Base-by-base conservation (phyloP, 2,329 filamentous ascomycete species). In the Colletotrichum acutatum region DNA sequence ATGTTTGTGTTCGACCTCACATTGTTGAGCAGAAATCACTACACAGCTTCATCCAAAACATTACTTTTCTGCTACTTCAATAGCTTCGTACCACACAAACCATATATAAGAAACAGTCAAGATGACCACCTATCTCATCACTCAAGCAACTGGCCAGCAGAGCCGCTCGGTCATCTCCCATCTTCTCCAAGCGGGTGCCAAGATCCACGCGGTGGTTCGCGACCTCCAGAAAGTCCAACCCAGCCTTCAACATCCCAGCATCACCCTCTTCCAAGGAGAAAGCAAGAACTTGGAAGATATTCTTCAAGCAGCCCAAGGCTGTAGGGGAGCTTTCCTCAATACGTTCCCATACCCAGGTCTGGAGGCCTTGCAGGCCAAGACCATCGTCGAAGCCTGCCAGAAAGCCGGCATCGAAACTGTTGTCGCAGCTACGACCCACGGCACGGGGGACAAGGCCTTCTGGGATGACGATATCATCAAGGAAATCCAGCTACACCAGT, bases 191-290 rank as follows among this genome's bases (percentile, higher is more conserved):
- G 77, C 81, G 0, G 81, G 81, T 12, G 78, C 76, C 53, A 81
- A 79, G 24, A 70, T 84, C 62, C 82, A 84, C 42, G 82, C 80
- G 0, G 66, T 84, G 4, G 82, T 83, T 0, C 82, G 82, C 58
- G 75, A 84, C 57, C 78, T 77, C 6, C 60, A 79, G n/a, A 82
- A 80, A 28, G 61, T 79, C 4, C 79, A 80, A 0, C 7, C 70
- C 1, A 46, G 77, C 65, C 74, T 83, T 16, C 64, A 78, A 3
- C 26, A 74, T 8, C 75, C 77, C 0, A 74, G 74, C 5, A 76
- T 83, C 49, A 82, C 78, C 0, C 9, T 84, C 24, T 83, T 84
- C 72, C 74, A 83, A 62, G 82, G 82, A 9, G 79, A 83, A 14
- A 83, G 78, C 74, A 75, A 72, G 7, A 77, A 82, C 22, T 75